These are phyloP conservation scores for Cenococcum geophilum DNA, from an alignment of 495 filamentous ascomycete genomes.

Conservation along the genomic window DNA sequence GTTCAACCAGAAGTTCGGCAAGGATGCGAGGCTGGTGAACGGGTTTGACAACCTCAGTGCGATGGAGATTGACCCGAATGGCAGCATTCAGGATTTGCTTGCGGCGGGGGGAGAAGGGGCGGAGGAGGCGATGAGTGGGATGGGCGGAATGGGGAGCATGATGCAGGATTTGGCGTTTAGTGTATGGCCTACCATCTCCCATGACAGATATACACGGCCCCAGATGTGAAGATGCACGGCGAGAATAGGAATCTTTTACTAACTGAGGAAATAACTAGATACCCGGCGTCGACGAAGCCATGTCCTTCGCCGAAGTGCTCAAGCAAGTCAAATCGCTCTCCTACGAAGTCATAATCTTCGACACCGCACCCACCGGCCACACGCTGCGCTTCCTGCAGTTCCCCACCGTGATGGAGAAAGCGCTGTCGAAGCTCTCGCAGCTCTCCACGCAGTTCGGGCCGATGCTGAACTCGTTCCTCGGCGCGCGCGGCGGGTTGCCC, in stretches of 20 bases:
- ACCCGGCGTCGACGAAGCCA: conserved; percentile 96
- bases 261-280: conserved; percentile 52
- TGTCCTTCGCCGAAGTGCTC: conserved; percentile 98
- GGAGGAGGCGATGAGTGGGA: conserved; percentile 57
- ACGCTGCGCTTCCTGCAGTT: conserved; percentile 99
- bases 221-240: too few species aligned
- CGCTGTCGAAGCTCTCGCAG: conserved; percentile 91
- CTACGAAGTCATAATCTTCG: conserved; percentile 98
- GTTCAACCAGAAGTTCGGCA: conserved; percentile 98
- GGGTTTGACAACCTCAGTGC: conserved; percentile 92
- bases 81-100: conserved; percentile 91
- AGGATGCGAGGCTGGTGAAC: conserved; percentile 88
- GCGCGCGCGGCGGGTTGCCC: conserved; percentile 73
- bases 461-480: conserved; percentile 88
- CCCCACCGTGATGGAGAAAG: conserved; percentile 96
- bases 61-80: conserved; percentile 99
- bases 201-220: not conserved
- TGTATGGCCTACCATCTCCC: conserved; percentile 43
- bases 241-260: not conserved
- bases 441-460: conserved; percentile 91
- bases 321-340: conserved; percentile 99
- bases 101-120: conserved; percentile 70
- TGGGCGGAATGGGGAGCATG: conserved; percentile 63
- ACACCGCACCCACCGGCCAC: conserved; percentile 98
- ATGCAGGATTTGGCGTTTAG: conserved; percentile 69